A percentile compares a stretch with the other conserved stretches of the same genome.
Evolutionary conservation across 2,329 filamentous ascomycete species (phyloP).

Genomic region (Stenocarpella maydis): DNA sequence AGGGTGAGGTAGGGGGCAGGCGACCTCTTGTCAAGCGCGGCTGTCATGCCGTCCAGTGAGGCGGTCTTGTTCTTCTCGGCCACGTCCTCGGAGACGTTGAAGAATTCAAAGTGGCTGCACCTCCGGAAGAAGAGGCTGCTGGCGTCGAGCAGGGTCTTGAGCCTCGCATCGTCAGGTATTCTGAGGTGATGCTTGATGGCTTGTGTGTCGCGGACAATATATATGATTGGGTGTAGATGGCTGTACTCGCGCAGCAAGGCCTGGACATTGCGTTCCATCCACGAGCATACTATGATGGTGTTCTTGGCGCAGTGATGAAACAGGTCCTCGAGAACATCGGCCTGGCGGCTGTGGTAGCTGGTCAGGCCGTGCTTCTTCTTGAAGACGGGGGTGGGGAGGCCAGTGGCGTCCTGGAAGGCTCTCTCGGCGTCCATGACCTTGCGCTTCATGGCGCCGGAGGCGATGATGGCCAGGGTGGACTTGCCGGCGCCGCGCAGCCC

Average conservation of each 20-base stretch:
- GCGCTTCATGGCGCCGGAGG: conserved; percentile 73
- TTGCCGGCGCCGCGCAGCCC: conserved; percentile 80
- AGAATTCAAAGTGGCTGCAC: conserved; percentile 80
- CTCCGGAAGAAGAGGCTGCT: conserved; percentile 67
- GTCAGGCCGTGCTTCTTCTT: conserved; percentile 68
- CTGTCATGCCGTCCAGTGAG: conserved; percentile 41
- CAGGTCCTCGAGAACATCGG: conserved; percentile 66
- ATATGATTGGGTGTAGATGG: conserved; percentile 73
- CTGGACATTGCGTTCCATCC: conserved; percentile 71
- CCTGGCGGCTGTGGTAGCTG: conserved; percentile 71
- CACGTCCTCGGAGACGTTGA: conserved; percentile 69
- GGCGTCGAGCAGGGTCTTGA: conserved; percentile 65
- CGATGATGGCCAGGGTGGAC: conserved; percentile 78
- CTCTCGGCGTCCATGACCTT: conserved; percentile 75
- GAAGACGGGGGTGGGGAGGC: conserved; percentile 68
- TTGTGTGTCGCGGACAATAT: conserved; percentile 70
- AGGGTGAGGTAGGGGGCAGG: conserved; percentile 70
- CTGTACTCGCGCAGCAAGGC: conserved; percentile 68
- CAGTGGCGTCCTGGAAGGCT: conserved; percentile 70
- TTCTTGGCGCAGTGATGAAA: conserved; percentile 66
- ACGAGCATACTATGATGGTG: conserved; percentile 76
- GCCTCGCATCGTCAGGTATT: conserved; percentile 62
- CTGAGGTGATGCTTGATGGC: conserved; percentile 71
- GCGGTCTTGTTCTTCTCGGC: conserved; percentile 43
- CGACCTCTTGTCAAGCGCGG: conserved; percentile 48